Conservation (phyloP, 1,284 basidiomycete genomes). For the Leucoagaricus sp. region DNA sequence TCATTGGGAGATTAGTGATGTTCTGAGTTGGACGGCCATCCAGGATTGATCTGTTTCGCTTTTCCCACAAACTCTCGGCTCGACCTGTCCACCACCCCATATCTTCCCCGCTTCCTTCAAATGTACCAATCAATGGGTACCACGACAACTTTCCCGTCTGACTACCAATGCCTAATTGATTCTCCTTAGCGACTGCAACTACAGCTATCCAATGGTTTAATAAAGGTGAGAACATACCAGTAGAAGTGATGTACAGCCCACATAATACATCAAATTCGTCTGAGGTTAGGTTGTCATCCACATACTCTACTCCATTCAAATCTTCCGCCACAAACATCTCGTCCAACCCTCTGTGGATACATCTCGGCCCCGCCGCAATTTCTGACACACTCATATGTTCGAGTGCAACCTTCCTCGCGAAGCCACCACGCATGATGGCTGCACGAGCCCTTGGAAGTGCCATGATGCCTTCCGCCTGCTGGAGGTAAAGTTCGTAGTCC, state of each 20-base stretch:
- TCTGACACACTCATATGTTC: not conserved
- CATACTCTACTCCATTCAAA: too few relatives aligned
- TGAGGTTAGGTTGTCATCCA: not conserved
- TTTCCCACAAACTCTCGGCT: not conserved
- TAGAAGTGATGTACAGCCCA: not conserved
- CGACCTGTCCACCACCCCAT: not conserved
- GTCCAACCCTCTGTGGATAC: not conserved
- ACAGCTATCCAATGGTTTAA: not conserved
- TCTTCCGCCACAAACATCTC: not conserved
- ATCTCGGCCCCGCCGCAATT: not conserved
- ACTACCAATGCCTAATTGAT: too few relatives aligned
- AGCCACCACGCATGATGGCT: not conserved
- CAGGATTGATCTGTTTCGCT: too few relatives aligned
- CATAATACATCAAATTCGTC: not conserved
- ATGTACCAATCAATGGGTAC: not conserved
- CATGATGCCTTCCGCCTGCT: not conserved
- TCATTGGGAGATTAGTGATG: too few relatives aligned
- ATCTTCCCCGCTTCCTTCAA: not conserved
- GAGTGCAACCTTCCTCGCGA: not conserved
- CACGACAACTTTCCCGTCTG: not conserved
- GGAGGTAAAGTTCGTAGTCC: not conserved
- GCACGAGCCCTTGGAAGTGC: not conserved
- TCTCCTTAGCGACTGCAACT: not conserved
- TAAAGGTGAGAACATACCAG: not conserved
- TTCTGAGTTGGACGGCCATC: too few relatives aligned